A percentile compares a stretch with the other conserved stretches of the same genome.
Conservation (phyloP, 371 early-diverging fungal genomes). For the Conidiobolus incongruus region DNA sequence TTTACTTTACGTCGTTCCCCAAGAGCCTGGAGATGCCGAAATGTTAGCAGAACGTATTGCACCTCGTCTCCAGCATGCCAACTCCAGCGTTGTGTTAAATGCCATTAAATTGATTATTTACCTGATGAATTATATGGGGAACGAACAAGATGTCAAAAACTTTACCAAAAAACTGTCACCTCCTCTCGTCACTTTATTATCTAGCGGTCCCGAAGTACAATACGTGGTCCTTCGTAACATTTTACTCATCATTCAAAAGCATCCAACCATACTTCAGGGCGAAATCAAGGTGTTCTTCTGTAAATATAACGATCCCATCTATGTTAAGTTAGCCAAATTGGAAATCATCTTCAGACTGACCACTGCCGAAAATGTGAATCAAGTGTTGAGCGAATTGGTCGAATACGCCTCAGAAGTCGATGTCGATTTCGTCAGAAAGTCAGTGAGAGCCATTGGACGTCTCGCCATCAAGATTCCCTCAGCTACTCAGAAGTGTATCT, state of each 20-base stretch:
- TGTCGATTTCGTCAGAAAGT: constrained; percentile 84
- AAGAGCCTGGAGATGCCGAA: constrained; percentile 67
- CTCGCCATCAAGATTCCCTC: constrained; percentile 79
- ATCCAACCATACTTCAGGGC: constrained; percentile 65
- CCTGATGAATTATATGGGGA: constrained; percentile 66
- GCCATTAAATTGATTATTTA: constrained; percentile 76
- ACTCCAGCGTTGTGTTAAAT: constrained; percentile 82
- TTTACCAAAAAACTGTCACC: constrained; percentile 69
- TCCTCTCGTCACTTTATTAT: constrained; percentile 74
- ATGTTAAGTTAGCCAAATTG: constrained; percentile 91
- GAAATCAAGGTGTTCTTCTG: constrained; percentile 95
- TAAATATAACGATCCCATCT: too few species aligned
- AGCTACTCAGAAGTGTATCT: constrained; percentile 72
- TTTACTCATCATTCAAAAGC: constrained; percentile 77
- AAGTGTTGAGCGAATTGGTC: constrained; percentile 74
- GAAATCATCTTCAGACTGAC: constrained; percentile 81
- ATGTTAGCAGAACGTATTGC: constrained; percentile 76
- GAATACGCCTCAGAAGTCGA: constrained; percentile 96
- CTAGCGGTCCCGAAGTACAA: constrained; percentile 83
- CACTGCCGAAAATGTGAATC: constrained; percentile 63
- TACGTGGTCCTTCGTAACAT: constrained; percentile 92
- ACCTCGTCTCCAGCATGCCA: constrained; percentile 89
- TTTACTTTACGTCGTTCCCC: constrained; percentile 64
- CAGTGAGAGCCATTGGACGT: constrained; percentile 78
- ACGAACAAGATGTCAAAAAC: constrained; percentile 37